Conservation (phyloP, 164 flowering plant species). For the Piper betle region DNA sequence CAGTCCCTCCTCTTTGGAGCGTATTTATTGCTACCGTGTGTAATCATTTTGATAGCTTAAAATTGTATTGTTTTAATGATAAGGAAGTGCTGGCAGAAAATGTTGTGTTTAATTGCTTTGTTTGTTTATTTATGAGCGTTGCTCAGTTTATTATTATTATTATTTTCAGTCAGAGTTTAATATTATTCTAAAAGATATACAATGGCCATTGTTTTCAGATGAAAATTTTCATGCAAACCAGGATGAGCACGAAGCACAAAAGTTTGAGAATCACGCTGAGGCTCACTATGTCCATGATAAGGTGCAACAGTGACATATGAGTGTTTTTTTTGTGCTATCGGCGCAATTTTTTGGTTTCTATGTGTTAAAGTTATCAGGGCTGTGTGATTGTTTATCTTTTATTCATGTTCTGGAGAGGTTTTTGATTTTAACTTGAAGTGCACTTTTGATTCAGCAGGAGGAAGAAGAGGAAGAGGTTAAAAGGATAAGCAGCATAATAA, state of each 20-base stretch:
- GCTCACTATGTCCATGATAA: constrained; percentile 19
- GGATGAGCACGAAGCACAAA: constrained; percentile 10
- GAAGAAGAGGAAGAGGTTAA: constrained; percentile 90
- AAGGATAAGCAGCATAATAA: constrained; percentile 54
- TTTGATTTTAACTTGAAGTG: background rate
- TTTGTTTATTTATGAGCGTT: background rate
- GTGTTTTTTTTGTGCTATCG: background rate
- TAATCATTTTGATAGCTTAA: background rate
- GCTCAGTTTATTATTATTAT: background rate
- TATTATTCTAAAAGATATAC: background rate
- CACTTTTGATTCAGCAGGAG: constrained; percentile 15
- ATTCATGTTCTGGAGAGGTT: background rate
- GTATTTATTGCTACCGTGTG: too few species aligned
- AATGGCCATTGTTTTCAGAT: background rate
- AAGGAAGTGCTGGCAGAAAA: background rate
- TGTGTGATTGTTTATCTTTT: background rate
- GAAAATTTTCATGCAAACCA: background rate
- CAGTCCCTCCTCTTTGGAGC: background rate
- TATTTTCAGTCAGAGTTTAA: background rate
- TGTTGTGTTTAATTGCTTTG: background rate
- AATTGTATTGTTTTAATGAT: background rate
- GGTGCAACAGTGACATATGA: constrained; percentile 32
- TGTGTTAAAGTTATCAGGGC: background rate
- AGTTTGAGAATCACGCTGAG: constrained; percentile 20
- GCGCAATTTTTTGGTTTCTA: background rate